These are phyloP conservation scores for Kazachstania viticola DNA, from an alignment of 805 yeast species.

Conservation along the genomic window DNA sequence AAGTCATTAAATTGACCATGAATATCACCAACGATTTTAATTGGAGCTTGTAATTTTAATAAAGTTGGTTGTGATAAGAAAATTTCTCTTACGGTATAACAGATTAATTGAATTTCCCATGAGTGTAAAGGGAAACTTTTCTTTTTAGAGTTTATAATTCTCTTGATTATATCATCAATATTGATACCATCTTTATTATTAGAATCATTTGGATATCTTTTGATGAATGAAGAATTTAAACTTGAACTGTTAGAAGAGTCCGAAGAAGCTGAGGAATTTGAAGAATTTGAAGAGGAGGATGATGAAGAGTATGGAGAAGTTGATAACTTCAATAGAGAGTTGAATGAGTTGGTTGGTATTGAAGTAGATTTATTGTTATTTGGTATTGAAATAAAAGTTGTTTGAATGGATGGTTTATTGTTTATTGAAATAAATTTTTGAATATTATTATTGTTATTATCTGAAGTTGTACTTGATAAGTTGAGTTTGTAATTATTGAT, in stretches of 20 bases:
- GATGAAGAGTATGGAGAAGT: slow-evolving; percentile 3
- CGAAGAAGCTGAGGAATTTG: slow-evolving; percentile 3
- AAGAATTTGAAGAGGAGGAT: slow-evolving; percentile 1
- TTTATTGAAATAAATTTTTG: slow-evolving; percentile 1
- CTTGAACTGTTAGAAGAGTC: slow-evolving; percentile 1
- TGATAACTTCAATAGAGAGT: slow-evolving; percentile 1
- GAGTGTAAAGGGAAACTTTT: slow-evolving; percentile 35
- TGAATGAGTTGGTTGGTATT: slow-evolving; percentile 1
- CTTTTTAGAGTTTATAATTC: slow-evolving; percentile 36
- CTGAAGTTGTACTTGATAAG: slow-evolving; percentile 1
- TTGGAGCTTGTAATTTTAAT: slow-evolving; percentile 61
- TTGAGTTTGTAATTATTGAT: slow-evolving; percentile 12
- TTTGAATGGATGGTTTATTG: neutral
- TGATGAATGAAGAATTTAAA: slow-evolving; percentile 9
- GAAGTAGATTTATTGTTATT: neutral
- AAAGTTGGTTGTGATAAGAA: slow-evolving; percentile 55
- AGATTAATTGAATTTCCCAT: slow-evolving; percentile 44
- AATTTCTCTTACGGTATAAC: slow-evolving; percentile 47
- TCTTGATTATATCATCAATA: slow-evolving; percentile 53
- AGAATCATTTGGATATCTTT: slow-evolving; percentile 22
- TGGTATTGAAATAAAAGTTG: neutral
- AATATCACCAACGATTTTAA: slow-evolving; percentile 81
- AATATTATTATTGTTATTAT: slow-evolving; percentile 2
- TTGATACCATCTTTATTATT: slow-evolving; percentile 29
- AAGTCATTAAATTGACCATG: slow-evolving; percentile 95